phyloP scores from a whole-genome alignment of 768 basidiomycete genomes.

The Rhizopogon roseolus region DNA sequence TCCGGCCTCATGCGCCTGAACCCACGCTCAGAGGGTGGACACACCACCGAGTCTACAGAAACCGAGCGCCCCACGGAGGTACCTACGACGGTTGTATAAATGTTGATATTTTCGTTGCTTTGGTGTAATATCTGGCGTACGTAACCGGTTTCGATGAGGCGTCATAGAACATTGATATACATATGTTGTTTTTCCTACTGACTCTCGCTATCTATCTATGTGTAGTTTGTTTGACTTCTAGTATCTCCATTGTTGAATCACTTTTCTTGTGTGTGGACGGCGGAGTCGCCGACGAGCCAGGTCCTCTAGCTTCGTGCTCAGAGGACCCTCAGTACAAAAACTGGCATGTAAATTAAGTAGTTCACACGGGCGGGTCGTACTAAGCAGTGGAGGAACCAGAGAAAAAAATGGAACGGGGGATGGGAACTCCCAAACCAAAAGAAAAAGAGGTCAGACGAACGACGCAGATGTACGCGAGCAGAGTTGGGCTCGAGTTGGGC shows the following conservation, averaged over 20 bases:
- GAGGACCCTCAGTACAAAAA: too few species aligned
- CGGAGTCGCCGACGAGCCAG: too few species aligned
- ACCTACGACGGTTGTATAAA: not conserved
- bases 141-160: not conserved
- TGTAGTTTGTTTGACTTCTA: not conserved
- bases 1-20: slow-evolving; percentile 20
- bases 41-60: slow-evolving; percentile 14
- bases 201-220: not conserved
- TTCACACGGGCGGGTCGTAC: too few species aligned
- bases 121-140: not conserved
- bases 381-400: too few species aligned
- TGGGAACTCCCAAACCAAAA: too few species aligned
- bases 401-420: too few species aligned
- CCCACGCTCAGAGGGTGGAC: slow-evolving; percentile 17
- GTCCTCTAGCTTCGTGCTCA: too few species aligned
- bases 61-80: slow-evolving; percentile 17
- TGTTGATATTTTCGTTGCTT: not conserved
- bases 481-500: too few species aligned
- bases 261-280: too few species aligned
- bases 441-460: too few species aligned
- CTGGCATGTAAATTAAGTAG: too few species aligned
- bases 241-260: not conserved
- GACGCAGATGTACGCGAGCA: too few species aligned
- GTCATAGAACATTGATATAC: not conserved
- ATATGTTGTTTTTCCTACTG: not conserved